A percentile compares a stretch with the other conserved stretches of the same genome.
Conservation (phyloP, 345 rosid genomes). For the Alliaria petiolata region DNA sequence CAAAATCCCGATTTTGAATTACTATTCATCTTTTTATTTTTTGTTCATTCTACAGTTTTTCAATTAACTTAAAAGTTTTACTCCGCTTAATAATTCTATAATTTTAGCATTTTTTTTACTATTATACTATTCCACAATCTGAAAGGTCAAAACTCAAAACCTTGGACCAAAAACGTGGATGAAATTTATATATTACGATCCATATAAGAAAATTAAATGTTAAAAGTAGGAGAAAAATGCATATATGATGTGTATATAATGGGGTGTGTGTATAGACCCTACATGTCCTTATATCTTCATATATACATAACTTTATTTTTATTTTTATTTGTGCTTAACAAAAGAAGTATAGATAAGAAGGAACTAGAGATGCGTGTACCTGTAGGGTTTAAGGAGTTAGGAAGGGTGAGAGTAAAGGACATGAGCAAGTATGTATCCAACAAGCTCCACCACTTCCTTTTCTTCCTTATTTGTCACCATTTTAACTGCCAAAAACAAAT, state of each 20-base stretch:
- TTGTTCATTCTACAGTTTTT: not conserved
- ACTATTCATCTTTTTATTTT: no score
- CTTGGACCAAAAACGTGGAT: no score
- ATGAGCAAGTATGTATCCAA: slow-evolving; percentile 56
- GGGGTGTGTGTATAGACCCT: slow-evolving; percentile 11
- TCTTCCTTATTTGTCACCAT: slow-evolving; percentile 56
- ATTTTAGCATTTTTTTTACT: not conserved
- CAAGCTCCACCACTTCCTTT: slow-evolving; percentile 48
- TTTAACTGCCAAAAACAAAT: slow-evolving; percentile 48
- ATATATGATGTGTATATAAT: not conserved
- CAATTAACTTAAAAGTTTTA: not conserved
- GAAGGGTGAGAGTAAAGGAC: slow-evolving; percentile 40
- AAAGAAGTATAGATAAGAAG: slow-evolving; percentile 22
- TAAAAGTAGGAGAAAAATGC: slow-evolving; percentile 9
- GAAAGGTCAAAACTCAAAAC: no score
- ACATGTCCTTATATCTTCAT: slow-evolving; percentile 10
- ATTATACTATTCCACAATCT: not conserved
- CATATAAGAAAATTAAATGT: not conserved
- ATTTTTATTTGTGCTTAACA: not conserved
- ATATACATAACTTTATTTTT: not conserved
- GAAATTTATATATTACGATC: not conserved
- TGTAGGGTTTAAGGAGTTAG: slow-evolving; percentile 26
- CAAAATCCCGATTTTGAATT: no score
- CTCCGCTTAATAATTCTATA: not conserved
- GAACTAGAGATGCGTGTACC: slow-evolving; percentile 19